These are phyloP conservation scores for Metschnikowia dekortorum DNA, from an alignment of 805 yeast species.

Conservation along the genomic window DNA sequence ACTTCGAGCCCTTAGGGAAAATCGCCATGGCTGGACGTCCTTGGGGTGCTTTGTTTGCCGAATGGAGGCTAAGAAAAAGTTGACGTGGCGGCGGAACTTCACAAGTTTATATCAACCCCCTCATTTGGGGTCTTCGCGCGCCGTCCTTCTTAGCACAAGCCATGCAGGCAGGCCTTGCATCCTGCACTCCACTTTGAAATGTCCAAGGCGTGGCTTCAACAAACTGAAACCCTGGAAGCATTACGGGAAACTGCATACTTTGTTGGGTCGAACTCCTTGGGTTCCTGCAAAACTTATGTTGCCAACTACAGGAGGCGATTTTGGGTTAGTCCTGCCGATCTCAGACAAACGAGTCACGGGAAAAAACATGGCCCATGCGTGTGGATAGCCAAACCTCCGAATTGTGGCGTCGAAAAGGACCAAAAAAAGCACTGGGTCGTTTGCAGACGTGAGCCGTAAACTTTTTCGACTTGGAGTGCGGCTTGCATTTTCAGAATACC, in stretches of 20 bases:
- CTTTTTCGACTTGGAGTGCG: neutral
- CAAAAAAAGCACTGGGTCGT: too few relatives aligned
- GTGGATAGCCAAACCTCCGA: too few relatives aligned
- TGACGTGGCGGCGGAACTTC: neutral
- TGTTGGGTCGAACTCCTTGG: neutral
- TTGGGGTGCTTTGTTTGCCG: neutral
- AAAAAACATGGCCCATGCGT: neutral
- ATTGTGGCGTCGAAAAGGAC: too few relatives aligned
- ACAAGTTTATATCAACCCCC: neutral
- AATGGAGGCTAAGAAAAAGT: neutral
- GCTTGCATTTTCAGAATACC: neutral
- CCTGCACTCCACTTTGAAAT: neutral
- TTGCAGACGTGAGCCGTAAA: neutral
- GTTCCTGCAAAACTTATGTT: too few relatives aligned
- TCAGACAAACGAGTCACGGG: neutral
- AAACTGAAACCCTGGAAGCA: neutral
- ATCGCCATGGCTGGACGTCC: slow-evolving; percentile 9
- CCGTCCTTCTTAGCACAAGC: neutral
- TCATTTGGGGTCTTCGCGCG: slow-evolving; percentile 1
- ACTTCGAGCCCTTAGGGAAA: slow-evolving; percentile 7
- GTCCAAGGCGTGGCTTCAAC: too few relatives aligned
- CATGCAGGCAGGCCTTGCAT: neutral
- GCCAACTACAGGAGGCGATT: neutral
- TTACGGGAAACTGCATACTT: neutral
- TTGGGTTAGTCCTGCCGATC: neutral